Conservation (phyloP, 164 flowering plant genomes). For the Warburgia ugandensis region DNA sequence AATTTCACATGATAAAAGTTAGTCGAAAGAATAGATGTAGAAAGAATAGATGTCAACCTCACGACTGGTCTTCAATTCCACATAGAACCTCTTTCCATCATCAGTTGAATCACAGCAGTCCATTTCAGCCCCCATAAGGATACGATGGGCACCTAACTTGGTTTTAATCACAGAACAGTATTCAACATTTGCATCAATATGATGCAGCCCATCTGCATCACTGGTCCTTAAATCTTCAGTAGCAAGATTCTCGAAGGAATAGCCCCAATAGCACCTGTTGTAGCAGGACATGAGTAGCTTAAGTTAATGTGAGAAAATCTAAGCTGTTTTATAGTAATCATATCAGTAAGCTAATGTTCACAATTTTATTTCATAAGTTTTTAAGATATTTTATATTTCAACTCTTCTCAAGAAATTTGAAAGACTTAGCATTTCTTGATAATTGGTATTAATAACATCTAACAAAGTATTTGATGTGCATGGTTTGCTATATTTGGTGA, state of each 20-base stretch:
- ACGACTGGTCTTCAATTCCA: slow-evolving; percentile 90
- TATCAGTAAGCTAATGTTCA: background rate
- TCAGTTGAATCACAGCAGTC: slow-evolving; percentile 93
- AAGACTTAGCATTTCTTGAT: too few species aligned
- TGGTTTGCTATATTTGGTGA: too few species aligned
- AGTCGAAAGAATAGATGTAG: slow-evolving; percentile 2
- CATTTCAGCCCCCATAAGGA: slow-evolving; percentile 99
- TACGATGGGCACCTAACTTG: slow-evolving; percentile 91
- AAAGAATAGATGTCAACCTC: slow-evolving; percentile 45
- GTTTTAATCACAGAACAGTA: slow-evolving; percentile 88
- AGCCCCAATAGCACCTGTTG: slow-evolving; percentile 90
- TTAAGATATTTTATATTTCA: too few species aligned
- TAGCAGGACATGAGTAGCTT: background rate
- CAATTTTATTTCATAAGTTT: too few species aligned
- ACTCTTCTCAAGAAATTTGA: too few species aligned
- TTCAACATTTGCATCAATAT: slow-evolving; percentile 90
- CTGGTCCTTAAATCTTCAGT: slow-evolving; percentile 74
- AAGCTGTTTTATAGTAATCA: background rate
- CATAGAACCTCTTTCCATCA: slow-evolving; percentile 82
- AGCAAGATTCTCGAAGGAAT: slow-evolving; percentile 86
- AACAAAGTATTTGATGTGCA: too few species aligned
- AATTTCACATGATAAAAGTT: slow-evolving; percentile 1
- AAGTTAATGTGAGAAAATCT: background rate
- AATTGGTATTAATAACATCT: too few species aligned
- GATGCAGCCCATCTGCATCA: slow-evolving; percentile 70